A percentile compares a stretch with the other conserved stretches of the same genome.
Conservation (phyloP, 1,284 basidiomycete genomes). For the Phaffia rhodozyma region DNA sequence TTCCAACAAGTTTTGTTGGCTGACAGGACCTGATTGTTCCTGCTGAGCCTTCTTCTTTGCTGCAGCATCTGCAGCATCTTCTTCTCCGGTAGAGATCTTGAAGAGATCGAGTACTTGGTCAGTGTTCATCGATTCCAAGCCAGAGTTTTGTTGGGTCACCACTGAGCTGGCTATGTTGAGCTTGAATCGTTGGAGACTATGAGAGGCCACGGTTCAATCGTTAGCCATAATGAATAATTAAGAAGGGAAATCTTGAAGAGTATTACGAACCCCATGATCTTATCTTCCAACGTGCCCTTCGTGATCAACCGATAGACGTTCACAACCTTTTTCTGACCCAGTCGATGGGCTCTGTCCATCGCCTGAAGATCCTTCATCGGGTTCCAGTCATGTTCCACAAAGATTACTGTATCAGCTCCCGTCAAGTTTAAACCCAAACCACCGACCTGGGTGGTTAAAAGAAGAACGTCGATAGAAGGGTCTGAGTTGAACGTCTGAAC, state of each 20-base stretch:
- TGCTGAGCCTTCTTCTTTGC: slow-evolving; percentile 46
- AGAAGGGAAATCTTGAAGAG: background rate
- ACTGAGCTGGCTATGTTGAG: slow-evolving; percentile 94
- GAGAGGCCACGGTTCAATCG: background rate
- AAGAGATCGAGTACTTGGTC: slow-evolving; percentile 94
- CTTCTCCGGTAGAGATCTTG: slow-evolving; percentile 63
- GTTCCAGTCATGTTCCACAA: slow-evolving; percentile 99
- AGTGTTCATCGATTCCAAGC: slow-evolving; percentile 88
- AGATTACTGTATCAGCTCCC: slow-evolving; percentile 97
- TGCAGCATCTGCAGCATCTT: slow-evolving; percentile 43
- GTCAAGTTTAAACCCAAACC: slow-evolving; percentile 93
- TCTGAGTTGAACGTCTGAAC: slow-evolving; percentile 98
- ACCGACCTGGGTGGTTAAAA: slow-evolving; percentile 94
- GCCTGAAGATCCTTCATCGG: slow-evolving; percentile 99
- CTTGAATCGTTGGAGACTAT: slow-evolving; percentile 91
- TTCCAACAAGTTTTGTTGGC: slow-evolving; percentile 66
- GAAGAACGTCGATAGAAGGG: slow-evolving; percentile 90
- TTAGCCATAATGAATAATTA: background rate
- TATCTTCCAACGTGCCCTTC: slow-evolving; percentile 93
- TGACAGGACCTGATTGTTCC: slow-evolving; percentile 55
- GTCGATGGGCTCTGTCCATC: slow-evolving; percentile 96
- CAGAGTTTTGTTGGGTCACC: slow-evolving; percentile 93
- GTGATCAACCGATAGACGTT: slow-evolving; percentile 98
- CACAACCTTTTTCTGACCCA: slow-evolving; percentile 98
- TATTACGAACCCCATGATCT: slow-evolving; percentile 88